Conservation (phyloP, 148 eudicot species). For the Arctostaphylos glauca region DNA sequence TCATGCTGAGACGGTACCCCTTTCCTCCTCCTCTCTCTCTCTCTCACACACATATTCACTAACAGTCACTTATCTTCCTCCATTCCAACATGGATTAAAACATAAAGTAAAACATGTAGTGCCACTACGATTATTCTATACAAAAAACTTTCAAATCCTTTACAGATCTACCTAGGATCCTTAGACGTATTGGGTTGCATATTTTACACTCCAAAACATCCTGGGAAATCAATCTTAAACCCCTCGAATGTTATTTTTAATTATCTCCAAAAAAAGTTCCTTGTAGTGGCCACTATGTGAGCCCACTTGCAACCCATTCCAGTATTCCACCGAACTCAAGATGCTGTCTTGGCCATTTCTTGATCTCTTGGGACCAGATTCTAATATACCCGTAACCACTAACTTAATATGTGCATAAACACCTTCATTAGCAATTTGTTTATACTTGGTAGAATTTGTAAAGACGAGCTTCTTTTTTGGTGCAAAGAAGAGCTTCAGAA, state of each 20-base stretch:
- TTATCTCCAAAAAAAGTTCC: background rate
- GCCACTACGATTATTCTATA: background rate
- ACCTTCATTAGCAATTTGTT: background rate
- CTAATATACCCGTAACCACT: background rate
- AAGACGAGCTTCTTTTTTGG: too few species aligned
- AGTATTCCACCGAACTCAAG: background rate
- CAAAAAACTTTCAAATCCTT: background rate
- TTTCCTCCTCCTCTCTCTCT: too few species aligned
- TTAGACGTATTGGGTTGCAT: background rate
- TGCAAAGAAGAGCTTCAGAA: background rate
- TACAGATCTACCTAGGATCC: background rate
- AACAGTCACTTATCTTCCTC: too few species aligned
- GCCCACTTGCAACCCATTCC: background rate
- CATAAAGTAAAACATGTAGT: too few species aligned
- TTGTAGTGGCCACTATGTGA: conserved; percentile 16
- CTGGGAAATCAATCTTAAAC: background rate
- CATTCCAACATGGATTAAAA: too few species aligned
- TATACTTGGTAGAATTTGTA: too few species aligned
- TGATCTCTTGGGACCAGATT: background rate
- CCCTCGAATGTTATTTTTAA: background rate
- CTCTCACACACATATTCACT: too few species aligned
- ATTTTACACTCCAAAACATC: background rate
- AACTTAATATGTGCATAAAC: background rate
- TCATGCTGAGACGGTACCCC: too few species aligned
- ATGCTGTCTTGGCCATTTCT: background rate